A percentile compares a stretch with the other conserved stretches of the same genome.
These are phyloP conservation scores for Dendrocalamus latiflorus DNA, from an alignment of 202 grass and related monocot genomes.

Conservation along the genomic window DNA sequence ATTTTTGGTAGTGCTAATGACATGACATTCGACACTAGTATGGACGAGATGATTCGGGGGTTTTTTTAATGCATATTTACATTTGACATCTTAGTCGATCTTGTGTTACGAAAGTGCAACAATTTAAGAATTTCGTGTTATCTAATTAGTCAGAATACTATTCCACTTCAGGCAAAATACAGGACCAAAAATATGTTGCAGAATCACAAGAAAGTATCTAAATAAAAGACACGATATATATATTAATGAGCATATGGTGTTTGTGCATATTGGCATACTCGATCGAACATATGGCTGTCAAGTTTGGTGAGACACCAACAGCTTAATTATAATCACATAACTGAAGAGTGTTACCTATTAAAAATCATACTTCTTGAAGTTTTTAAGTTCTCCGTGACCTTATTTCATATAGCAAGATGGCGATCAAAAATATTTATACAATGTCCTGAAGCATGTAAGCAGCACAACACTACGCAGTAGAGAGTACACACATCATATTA, in stretches of 20 bases:
- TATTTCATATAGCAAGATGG: slow-evolving; percentile 32
- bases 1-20: background rate
- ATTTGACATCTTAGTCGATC: background rate
- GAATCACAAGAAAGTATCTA: background rate
- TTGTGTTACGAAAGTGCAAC: background rate
- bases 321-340: slow-evolving; percentile 2
- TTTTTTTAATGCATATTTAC: background rate
- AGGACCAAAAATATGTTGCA: background rate
- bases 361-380: slow-evolving; percentile 35
- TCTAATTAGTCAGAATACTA: background rate
- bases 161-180: background rate
- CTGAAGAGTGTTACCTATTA: slow-evolving; percentile 13
- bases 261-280: background rate
- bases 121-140: background rate
- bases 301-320: background rate
- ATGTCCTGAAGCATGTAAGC: slow-evolving; percentile 29
- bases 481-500: slow-evolving; percentile 29
- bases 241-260: background rate
- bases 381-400: slow-evolving; percentile 29
- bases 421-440: slow-evolving; percentile 36
- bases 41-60: background rate
- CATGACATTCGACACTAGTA: background rate
- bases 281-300: background rate
- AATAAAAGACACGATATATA: background rate
- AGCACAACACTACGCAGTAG: slow-evolving; percentile 12